A percentile compares a stretch with the other conserved stretches of the same genome.
Evolutionary conservation across 495 filamentous ascomycete genomes (phyloP).

Genomic region (Hypomontagnella submonticulosa): DNA sequence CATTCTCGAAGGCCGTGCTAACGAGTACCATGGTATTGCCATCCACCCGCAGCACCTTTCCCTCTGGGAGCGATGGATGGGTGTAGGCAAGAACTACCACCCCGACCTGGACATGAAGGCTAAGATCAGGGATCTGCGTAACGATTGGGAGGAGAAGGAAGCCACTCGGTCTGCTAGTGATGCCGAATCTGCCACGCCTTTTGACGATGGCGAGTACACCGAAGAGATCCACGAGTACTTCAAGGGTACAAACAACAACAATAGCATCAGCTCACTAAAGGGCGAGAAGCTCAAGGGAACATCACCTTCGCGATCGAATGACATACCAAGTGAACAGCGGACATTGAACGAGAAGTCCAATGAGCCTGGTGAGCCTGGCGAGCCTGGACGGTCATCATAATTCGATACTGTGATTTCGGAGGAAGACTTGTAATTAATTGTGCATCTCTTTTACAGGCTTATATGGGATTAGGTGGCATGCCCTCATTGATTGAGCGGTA

Average conservation of each 20-base stretch:
- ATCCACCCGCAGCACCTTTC: constrained; percentile 87
- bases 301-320: constrained; percentile 24
- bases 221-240: constrained; percentile 58
- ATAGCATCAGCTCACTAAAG: constrained; percentile 38
- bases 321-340: constrained; percentile 13
- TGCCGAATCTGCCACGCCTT: constrained; percentile 38
- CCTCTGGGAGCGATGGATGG: constrained; percentile 77
- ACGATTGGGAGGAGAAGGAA: constrained; percentile 55
- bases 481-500: constrained; percentile 9
- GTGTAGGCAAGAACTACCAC: constrained; percentile 79
- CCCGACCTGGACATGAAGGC: constrained; percentile 79
- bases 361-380: constrained; percentile 10
- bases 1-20: constrained; percentile 75
- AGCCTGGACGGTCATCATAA: constrained; percentile 9
- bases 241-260: constrained; percentile 40
- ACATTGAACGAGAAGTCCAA: constrained; percentile 16
- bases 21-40: constrained; percentile 89
- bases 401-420: background rate
- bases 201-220: constrained; percentile 54
- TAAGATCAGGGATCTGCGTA: constrained; percentile 80
- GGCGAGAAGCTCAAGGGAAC: constrained; percentile 23
- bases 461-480: constrained; percentile 3
- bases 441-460: constrained; percentile 7
- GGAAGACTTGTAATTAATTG: constrained; percentile 1
- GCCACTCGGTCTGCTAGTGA: constrained; percentile 35